These are phyloP conservation scores for Lipomyces mesembrius DNA, from an alignment of 805 yeast genomes.

Conservation along the genomic window DNA sequence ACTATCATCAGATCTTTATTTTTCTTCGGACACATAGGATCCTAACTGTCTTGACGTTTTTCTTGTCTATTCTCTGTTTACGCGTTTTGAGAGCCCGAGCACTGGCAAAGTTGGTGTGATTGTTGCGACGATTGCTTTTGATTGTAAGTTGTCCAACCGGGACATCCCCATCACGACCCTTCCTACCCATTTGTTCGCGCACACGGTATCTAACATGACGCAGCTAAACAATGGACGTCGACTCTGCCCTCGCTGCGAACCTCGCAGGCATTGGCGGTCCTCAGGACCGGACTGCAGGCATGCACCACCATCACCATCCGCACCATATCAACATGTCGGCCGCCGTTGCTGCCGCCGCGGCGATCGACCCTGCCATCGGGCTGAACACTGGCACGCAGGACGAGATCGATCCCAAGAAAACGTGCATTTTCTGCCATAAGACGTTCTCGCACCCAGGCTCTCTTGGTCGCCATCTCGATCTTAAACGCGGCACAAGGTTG, in stretches of 20 bases:
- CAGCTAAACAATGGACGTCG: slow-evolving; percentile 27
- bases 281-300: slow-evolving; percentile 26
- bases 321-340: slow-evolving; percentile 33
- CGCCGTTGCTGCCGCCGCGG: slow-evolving; percentile 34
- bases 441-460: slow-evolving; percentile 63
- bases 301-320: slow-evolving; percentile 33
- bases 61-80: neutral
- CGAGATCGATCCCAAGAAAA: slow-evolving; percentile 43
- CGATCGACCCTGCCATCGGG: slow-evolving; percentile 34
- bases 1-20: neutral
- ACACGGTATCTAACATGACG: neutral
- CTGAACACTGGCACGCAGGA: slow-evolving; percentile 14
- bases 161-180: neutral
- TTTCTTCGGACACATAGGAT: neutral
- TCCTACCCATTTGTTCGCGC: neutral
- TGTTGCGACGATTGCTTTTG: neutral
- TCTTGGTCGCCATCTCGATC: slow-evolving; percentile 63
- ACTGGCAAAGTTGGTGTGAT: neutral
- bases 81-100: neutral
- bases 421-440: slow-evolving; percentile 59
- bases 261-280: slow-evolving; percentile 29
- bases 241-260: slow-evolving; percentile 34
- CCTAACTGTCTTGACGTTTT: neutral
- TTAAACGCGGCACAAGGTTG: slow-evolving; percentile 55
- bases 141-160: neutral